Conservation (phyloP, 768 basidiomycete species). For the Strobilomyces confusus region DNA sequence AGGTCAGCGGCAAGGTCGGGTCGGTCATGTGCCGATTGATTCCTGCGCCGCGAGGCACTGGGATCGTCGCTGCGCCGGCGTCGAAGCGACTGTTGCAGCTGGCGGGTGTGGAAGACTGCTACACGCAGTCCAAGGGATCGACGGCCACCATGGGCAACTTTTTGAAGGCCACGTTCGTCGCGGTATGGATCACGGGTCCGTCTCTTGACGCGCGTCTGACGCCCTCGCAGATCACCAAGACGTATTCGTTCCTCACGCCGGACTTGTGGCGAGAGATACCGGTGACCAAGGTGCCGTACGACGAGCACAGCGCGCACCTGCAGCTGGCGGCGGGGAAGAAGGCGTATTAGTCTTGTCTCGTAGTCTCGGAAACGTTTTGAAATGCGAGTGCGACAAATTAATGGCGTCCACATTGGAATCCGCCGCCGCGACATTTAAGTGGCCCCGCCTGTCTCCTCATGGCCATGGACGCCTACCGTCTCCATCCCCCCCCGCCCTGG, state of each 20-base stretch:
- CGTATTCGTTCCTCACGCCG: slow-evolving; percentile 96
- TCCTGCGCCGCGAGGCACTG: slow-evolving; percentile 97
- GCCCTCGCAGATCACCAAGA: slow-evolving; percentile 80
- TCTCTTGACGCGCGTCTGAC: not conserved
- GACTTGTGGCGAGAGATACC: slow-evolving; percentile 97
- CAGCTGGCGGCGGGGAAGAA: slow-evolving; percentile 81
- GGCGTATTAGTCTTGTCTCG: slow-evolving; percentile 41
- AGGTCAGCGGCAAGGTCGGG: slow-evolving; percentile 97
- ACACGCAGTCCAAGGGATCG: slow-evolving; percentile 97
- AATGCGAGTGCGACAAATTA: not conserved
- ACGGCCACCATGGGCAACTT: slow-evolving; percentile 99
- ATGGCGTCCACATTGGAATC: not conserved
- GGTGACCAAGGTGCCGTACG: slow-evolving; percentile 84
- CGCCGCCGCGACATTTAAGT: slow-evolving; percentile 3
- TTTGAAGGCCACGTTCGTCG: slow-evolving; percentile 94
- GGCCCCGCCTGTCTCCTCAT: not conserved
- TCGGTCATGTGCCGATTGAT: slow-evolving; percentile 99
- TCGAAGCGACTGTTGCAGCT: slow-evolving; percentile 95
- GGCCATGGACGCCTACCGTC: not conserved
- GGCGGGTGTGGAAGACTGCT: slow-evolving; percentile 96
- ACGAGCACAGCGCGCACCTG: slow-evolving; percentile 92
- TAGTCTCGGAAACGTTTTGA: not conserved
- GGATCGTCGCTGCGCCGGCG: slow-evolving; percentile 98
- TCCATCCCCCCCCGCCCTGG: slow-evolving; percentile 18
- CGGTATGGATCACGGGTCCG: slow-evolving; percentile 48